Base-by-base conservation (phyloP, 768 basidiomycete genomes). In the Suillus plorans region DNA sequence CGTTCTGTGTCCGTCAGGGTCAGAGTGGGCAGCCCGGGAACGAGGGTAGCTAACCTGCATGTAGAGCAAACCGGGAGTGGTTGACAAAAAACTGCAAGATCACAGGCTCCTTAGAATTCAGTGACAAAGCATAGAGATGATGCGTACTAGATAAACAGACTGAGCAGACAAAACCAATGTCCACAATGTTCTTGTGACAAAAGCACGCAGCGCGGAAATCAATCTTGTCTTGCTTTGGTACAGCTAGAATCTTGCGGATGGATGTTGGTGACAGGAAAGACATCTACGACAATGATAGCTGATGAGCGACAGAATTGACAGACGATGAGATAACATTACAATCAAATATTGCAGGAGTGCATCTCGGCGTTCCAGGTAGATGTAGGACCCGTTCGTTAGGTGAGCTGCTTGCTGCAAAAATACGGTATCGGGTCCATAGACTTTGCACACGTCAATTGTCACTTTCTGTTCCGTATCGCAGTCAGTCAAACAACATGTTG, bases 161-260 rank as follows among this genome's bases (percentile, higher is more conserved):
- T n/a, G 95, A 97, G 75, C 97, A 99, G 25, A 99, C 95, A 69
- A 95, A 99, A 62, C 95, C 97, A 61, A 99, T 86, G 73, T 99
- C 97, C 47, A 99, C 87, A 57, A 97, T 97, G 61, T 90, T 90
- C 76, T 98, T 97, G 78, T 99, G 97, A 79, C 97, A 99, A 81
- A 99, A 99, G 74, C 97, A 99, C 9, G 96, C 97, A 0, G 97
- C 97, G 37, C 97, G 87, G 73, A 99, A 97, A 76, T 99, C 97
- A 65, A 99, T 90, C 72, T 88, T 91, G 74, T 99, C 96, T 77
- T 97, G 95, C 7, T 93, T 93, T 1, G 97, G 97, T 25, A 93
- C 88, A 0, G 91, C 87, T 42, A 99, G 81, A 56, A 88, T 81
- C 71, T 85, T 86, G 52, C 95, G 88, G 61, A 97, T 85, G 8